Percentiles rank a stretch among this genome's conserved stretches.
phyloP scores from a whole-genome alignment of 1,284 basidiomycete genomes.

The Malassezia psittaci region DNA sequence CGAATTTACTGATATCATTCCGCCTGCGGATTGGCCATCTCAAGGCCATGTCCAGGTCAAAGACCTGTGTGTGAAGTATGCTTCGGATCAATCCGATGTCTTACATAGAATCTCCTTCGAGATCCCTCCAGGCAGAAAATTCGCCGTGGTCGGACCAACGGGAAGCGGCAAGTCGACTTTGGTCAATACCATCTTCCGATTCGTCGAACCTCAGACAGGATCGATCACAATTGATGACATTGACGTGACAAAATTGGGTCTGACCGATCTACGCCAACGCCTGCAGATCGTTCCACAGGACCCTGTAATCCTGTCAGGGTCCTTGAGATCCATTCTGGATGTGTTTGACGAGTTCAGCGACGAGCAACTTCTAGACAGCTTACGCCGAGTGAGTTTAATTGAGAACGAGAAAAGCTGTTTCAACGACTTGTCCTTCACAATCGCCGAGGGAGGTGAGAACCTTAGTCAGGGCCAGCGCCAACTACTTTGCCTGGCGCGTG shows the following conservation, averaged over 20 bases:
- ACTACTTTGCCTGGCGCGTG: slow-evolving; percentile 40
- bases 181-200: slow-evolving; percentile 30
- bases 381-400: slow-evolving; percentile 13
- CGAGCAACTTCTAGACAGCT: slow-evolving; percentile 17
- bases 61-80: slow-evolving; percentile 51
- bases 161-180: slow-evolving; percentile 49
- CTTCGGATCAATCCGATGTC: slow-evolving; percentile 52
- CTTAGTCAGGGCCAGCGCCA: slow-evolving; percentile 43
- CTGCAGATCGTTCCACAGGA: slow-evolving; percentile 52
- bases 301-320: slow-evolving; percentile 36
- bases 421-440: slow-evolving; percentile 23
- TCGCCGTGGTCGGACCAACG: slow-evolving; percentile 69
- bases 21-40: slow-evolving; percentile 52
- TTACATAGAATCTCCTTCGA: slow-evolving; percentile 51
- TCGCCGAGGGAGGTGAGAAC: slow-evolving; percentile 40
- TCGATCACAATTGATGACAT: slow-evolving; percentile 33
- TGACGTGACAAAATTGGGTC: slow-evolving; percentile 51
- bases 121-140: slow-evolving; percentile 60
- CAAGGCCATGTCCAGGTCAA: slow-evolving; percentile 50
- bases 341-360: slow-evolving; percentile 30
- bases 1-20: slow-evolving; percentile 42
- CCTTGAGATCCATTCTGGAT: slow-evolving; percentile 32
- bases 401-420: slow-evolving; percentile 4
- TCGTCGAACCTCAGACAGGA: slow-evolving; percentile 28
- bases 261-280: slow-evolving; percentile 51